phyloP scores from a whole-genome alignment of 2,329 filamentous ascomycete genomes.

The Neoarthrinium moseri region DNA sequence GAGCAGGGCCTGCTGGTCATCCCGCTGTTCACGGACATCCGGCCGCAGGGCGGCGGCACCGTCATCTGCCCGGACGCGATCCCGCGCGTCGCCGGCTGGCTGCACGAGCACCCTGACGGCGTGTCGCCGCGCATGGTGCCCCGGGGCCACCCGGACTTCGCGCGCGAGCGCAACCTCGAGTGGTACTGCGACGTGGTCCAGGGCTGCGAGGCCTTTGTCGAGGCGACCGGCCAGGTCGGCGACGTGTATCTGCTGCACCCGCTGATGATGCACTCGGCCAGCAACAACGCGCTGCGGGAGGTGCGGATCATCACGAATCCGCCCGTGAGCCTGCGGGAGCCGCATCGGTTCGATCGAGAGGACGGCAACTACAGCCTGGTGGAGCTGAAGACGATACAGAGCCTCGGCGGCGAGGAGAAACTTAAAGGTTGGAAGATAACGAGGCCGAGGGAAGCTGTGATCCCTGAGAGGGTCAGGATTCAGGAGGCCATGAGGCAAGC shows the following conservation, averaged over 20 bases:
- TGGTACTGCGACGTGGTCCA: constrained; percentile 43
- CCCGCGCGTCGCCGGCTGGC: constrained; percentile 53
- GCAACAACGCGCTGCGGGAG: constrained; percentile 43
- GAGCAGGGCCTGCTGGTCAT: constrained; percentile 70
- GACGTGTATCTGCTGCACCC: constrained; percentile 61
- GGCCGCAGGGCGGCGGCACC: constrained; percentile 60
- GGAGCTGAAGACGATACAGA: constrained; percentile 52
- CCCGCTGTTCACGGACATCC: constrained; percentile 65
- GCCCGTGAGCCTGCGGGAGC: constrained; percentile 49
- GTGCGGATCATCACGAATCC: constrained; percentile 57
- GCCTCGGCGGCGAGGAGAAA: constrained; percentile 43
- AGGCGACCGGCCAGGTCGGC: constrained; percentile 51
- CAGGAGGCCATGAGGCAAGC: constrained; percentile 50
- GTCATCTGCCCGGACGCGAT: constrained; percentile 62
- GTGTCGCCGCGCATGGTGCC: constrained; percentile 65
- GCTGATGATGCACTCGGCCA: constrained; percentile 57
- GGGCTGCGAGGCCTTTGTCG: constrained; percentile 44
- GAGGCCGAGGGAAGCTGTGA: constrained; percentile 44
- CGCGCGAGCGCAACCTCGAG: constrained; percentile 36
- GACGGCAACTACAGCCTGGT: constrained; percentile 51
- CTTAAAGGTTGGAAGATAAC: constrained; percentile 53
- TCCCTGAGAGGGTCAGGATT: constrained; percentile 47
- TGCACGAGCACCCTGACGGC: constrained; percentile 61
- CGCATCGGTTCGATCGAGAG: constrained; percentile 51
- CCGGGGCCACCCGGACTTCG: constrained; percentile 46